Conservation (phyloP, 768 basidiomycete genomes). For the Ephemerocybe angulata region DNA sequence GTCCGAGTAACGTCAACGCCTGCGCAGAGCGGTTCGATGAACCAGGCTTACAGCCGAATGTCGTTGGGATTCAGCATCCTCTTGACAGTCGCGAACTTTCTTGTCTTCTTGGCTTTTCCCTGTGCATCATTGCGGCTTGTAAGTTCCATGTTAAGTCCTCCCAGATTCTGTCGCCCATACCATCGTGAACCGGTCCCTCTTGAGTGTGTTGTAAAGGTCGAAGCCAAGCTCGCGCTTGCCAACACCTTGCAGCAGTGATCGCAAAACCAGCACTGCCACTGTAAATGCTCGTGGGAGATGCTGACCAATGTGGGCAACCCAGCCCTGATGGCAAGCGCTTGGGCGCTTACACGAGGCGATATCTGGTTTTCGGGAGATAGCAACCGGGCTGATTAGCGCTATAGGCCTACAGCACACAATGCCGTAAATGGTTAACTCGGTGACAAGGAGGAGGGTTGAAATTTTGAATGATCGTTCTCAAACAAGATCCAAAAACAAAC, state of each 20-base stretch:
- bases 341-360: not conserved
- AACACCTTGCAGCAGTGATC: too few species aligned
- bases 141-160: not conserved
- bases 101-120: conserved; percentile 90
- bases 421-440: too few species aligned
- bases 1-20: conserved; percentile 7
- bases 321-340: not conserved
- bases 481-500: too few species aligned
- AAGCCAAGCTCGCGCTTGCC: too few species aligned
- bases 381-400: too few species aligned
- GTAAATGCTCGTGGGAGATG: not conserved
- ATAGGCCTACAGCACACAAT: too few species aligned
- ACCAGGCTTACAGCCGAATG: conserved; percentile 70
- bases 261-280: not conserved
- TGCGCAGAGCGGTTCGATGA: not conserved
- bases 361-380: too few species aligned
- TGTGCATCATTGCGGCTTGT: conserved; percentile 27
- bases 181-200: not conserved
- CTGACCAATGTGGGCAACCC: not conserved
- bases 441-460: too few species aligned
- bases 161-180: not conserved
- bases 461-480: too few species aligned
- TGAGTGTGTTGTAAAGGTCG: not conserved
- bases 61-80: conserved; percentile 93
- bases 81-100: conserved; percentile 94